Evolutionary conservation across 2,329 filamentous ascomycete genomes (phyloP).

Genomic region (Nemania sp.): DNA sequence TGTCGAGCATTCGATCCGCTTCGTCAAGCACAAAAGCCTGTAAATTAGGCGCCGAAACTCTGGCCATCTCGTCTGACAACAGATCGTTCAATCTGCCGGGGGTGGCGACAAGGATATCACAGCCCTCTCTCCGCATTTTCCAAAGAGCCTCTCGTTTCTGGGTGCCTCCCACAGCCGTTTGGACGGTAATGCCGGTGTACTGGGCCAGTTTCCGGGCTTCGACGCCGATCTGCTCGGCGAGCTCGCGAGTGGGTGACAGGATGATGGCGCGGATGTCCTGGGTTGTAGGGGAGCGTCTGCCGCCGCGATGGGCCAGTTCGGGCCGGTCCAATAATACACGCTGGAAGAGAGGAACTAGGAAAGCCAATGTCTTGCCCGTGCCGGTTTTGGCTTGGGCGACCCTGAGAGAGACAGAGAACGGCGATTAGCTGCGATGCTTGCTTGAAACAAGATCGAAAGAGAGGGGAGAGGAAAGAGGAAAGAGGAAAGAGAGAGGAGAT

Average conservation of each 20-base stretch:
- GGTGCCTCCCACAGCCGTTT: constrained; percentile 90
- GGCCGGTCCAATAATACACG: constrained; percentile 70
- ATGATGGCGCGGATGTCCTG: constrained; percentile 71
- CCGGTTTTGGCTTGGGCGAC: constrained; percentile 95
- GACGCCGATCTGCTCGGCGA: constrained; percentile 77
- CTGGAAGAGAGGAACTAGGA: constrained; percentile 84
- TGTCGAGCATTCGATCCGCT: constrained; percentile 97
- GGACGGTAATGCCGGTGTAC: constrained; percentile 67
- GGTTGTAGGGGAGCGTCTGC: constrained; percentile 41
- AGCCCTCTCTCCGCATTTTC: constrained; percentile 72
- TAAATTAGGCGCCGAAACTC: constrained; percentile 75
- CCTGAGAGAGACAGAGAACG: constrained; percentile 51
- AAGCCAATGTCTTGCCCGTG: constrained; percentile 94
- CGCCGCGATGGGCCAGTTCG: constrained; percentile 54
- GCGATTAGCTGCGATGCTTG: constrained; percentile 1
- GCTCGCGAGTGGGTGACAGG: constrained; percentile 78
- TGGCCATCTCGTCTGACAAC: constrained; percentile 64
- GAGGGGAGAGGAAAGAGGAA: too few relatives aligned
- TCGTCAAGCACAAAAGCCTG: constrained; percentile 94
- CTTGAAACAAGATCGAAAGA: too few relatives aligned
- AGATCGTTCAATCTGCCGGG: constrained; percentile 87
- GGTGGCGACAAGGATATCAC: constrained; percentile 87
- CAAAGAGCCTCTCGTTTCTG: constrained; percentile 70
- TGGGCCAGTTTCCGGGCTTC: constrained; percentile 72
- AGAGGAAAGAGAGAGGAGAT: too few relatives aligned